Base-by-base conservation (phyloP, 1,139 yeast species). In the Zygoascus hellenicus region DNA sequence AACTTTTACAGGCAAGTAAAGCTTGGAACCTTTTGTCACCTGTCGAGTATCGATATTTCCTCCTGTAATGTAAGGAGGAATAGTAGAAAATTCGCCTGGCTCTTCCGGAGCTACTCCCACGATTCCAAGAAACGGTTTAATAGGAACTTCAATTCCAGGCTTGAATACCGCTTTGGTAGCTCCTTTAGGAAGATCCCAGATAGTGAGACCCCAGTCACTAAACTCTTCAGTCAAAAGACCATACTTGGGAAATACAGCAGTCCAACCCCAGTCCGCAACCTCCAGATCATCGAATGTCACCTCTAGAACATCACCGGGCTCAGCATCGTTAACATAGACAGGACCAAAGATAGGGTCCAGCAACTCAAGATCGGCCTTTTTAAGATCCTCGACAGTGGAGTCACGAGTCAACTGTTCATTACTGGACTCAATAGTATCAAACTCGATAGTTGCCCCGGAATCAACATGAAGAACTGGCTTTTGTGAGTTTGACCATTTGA, bases 341-440 rank as follows among this genome's bases (percentile, higher is more conserved):
- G 53, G 53, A 15, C 53, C 53, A 19, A 46, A 51, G 19, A 51
- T 51, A 1, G 53, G 53, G 30, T 51, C 53, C n/a, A 47, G 42
- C 29, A 45, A 34, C 9, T 48, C 28, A 26, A 50, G 41, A 22
- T 50, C 51, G 29, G 45, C 43, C 13, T 48, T 37, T 4, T 19
- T 22, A 15, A 50, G 38, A 11, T 46, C 46, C 29, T 48, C 48
- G 16, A 48, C 40, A 17, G 43, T 46, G 10, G 51, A 46, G 9
- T 38, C 29, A 16, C 38, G 43, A 16, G 44, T 46, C 11, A 50
- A 31, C 38, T 50, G 53, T 30, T 42, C 43, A 35, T 50, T 48
- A 34, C 53, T 50, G 28, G 49, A 36, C 37, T 50, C 53, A 9
- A 44, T 45, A 15, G 53, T 48, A 19, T 50, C 53, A 29, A 50